phyloP scores from a whole-genome alignment of 345 rosid genomes.

The Hirschfeldia incana region DNA sequence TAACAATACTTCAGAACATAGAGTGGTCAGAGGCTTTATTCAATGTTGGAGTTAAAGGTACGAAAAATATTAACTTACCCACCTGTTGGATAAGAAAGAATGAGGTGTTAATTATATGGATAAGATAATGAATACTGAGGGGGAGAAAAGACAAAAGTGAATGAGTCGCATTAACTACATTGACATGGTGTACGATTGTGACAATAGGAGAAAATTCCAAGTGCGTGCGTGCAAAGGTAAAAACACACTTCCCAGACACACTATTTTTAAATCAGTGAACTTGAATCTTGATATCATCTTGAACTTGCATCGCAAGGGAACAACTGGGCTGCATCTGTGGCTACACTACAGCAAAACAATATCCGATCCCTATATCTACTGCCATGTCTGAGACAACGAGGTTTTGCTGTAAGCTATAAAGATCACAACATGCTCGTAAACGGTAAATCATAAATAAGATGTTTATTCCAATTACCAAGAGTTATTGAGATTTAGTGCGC shows the following conservation, averaged over 20 bases:
- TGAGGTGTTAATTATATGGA: slow-evolving; percentile 7
- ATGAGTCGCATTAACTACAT: slow-evolving; percentile 22
- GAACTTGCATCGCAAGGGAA: neutral
- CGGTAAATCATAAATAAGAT: no score
- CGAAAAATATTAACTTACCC: neutral
- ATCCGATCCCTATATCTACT: no score
- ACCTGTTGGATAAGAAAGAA: slow-evolving; percentile 30
- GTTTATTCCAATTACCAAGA: no score
- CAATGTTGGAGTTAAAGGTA: neutral
- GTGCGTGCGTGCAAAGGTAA: neutral
- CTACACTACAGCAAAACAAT: no score
- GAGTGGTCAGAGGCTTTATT: slow-evolving; percentile 11
- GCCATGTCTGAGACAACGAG: no score
- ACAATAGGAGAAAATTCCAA: slow-evolving; percentile 12
- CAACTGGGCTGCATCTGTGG: neutral
- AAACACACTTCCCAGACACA: neutral
- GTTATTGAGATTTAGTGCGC: no score
- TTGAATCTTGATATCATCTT: neutral
- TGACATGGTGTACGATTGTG: neutral
- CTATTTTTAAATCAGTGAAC: neutral
- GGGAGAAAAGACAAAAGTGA: slow-evolving; percentile 3
- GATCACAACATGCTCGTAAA: no score
- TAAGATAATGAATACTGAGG: slow-evolving; percentile 12
- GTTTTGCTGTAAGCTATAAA: no score
- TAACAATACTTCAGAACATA: slow-evolving; percentile 10